Percentiles rank a stretch among this genome's conserved stretches.
These are phyloP conservation scores for Chloranthus sessilifolius DNA, from an alignment of 164 flowering plant genomes.

Conservation along the genomic window DNA sequence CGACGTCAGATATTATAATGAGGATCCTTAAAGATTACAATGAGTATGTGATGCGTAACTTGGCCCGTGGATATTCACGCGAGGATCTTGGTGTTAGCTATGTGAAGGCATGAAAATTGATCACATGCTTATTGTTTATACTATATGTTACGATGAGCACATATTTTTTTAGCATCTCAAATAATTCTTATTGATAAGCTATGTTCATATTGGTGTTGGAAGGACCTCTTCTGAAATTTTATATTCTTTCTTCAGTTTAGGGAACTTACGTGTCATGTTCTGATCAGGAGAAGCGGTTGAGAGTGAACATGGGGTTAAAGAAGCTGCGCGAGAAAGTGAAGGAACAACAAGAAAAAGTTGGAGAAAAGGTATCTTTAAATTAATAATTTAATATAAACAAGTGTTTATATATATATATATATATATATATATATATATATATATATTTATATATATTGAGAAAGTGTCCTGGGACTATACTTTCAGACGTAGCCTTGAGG, in stretches of 20 bases:
- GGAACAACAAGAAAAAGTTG: conserved; percentile 89
- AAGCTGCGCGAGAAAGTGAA: conserved; percentile 88
- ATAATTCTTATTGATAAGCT: not conserved
- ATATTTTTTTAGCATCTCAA: not conserved
- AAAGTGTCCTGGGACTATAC: no score
- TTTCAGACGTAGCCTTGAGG: no score
- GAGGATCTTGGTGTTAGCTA: conserved; percentile 93
- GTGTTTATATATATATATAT: no score
- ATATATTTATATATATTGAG: no score
- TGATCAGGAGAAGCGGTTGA: conserved; percentile 82
- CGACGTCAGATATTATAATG: conserved; percentile 84
- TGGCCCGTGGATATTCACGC: conserved; percentile 91
- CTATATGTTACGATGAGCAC: not conserved
- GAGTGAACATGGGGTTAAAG: conserved; percentile 81
- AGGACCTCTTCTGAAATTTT: not conserved
- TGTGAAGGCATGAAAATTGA: conserved; percentile 57
- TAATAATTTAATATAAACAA: no score
- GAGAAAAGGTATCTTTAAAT: conserved; percentile 27
- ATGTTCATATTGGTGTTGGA: not conserved
- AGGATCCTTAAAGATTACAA: conserved; percentile 96
- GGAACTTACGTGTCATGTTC: not conserved
- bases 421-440: no score
- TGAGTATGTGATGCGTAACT: conserved; percentile 91
- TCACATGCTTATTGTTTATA: not conserved
- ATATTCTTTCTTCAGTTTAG: no score